These are phyloP conservation scores for Mollisiaceae sp. DNA, from an alignment of 2,329 filamentous ascomycete species.

Conservation along the genomic window DNA sequence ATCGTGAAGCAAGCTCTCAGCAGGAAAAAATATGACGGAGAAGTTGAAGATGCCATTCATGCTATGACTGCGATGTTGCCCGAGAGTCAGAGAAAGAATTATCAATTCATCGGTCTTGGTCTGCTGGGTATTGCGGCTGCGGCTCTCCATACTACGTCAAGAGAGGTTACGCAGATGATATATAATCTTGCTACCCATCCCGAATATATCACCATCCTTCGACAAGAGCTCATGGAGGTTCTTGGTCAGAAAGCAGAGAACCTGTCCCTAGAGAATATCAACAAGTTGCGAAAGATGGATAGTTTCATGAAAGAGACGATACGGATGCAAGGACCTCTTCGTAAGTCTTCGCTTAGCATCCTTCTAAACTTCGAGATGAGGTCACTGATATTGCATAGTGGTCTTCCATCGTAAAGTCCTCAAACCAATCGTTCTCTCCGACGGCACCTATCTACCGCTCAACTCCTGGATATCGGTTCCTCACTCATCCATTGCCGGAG, in stretches of 20 bases:
- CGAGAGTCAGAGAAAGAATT: slow-evolving; percentile 13
- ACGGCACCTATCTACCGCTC: slow-evolving; percentile 8
- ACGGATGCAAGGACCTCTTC: neutral
- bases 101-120: slow-evolving; percentile 9
- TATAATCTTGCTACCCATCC: slow-evolving; percentile 46
- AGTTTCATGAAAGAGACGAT: slow-evolving; percentile 50
- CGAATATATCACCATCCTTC: slow-evolving; percentile 45
- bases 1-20: slow-evolving; percentile 10
- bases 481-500: slow-evolving; percentile 8
- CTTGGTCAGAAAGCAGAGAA: slow-evolving; percentile 34
- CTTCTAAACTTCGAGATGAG: neutral
- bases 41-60: slow-evolving; percentile 4
- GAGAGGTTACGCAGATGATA: slow-evolving; percentile 46
- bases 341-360: neutral
- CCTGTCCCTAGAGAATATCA: slow-evolving; percentile 33
- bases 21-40: neutral
- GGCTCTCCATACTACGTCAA: slow-evolving; percentile 18
- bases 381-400: neutral
- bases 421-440: slow-evolving; percentile 52
- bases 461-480: slow-evolving; percentile 9
- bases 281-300: slow-evolving; percentile 46
- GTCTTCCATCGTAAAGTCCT: slow-evolving; percentile 40
- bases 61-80: slow-evolving; percentile 1
- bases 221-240: slow-evolving; percentile 45
- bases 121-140: slow-evolving; percentile 15